These are phyloP conservation scores for Aegilops bicornis DNA, from an alignment of 176 grass and related monocot genomes.

Conservation along the genomic window DNA sequence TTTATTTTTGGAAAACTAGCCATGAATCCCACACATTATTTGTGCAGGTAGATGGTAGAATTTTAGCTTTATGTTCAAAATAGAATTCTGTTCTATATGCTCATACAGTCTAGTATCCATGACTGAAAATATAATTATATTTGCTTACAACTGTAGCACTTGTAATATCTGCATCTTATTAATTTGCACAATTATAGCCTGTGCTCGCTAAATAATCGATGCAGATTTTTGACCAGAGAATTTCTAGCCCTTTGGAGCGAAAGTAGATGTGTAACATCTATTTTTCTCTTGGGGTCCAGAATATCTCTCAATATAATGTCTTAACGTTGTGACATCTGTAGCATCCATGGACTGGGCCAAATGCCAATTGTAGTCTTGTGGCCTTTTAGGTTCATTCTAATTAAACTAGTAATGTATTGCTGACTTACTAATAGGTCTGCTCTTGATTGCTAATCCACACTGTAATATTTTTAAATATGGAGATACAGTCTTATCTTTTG, in stretches of 20 bases:
- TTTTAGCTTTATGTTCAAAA: not conserved
- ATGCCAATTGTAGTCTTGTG: not conserved
- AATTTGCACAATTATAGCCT: not conserved
- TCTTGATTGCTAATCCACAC: not conserved
- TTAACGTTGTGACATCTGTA: slow-evolving; percentile 8
- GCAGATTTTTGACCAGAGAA: not conserved
- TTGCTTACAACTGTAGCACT: not conserved
- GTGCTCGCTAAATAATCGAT: not conserved
- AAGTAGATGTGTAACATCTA: slow-evolving; percentile 1
- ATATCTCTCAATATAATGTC: not conserved
- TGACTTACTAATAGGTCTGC: not conserved
- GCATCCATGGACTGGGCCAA: not conserved
- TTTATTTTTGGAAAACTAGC: not conserved
- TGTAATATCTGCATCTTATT: slow-evolving; percentile 1
- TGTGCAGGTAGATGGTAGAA: not conserved
- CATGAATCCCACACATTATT: not conserved
- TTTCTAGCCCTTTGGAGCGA: not conserved
- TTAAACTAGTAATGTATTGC: slow-evolving; percentile 1
- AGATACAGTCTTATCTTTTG: not conserved
- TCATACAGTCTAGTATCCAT: not conserved
- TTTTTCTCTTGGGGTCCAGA: not conserved
- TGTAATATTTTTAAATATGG: slow-evolving; percentile 19
- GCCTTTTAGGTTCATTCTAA: not conserved
- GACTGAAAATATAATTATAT: not conserved
- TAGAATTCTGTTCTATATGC: not conserved